Conservation (phyloP, 108 stramenopile genomes). For the Schizochytrium sp. region DNA sequence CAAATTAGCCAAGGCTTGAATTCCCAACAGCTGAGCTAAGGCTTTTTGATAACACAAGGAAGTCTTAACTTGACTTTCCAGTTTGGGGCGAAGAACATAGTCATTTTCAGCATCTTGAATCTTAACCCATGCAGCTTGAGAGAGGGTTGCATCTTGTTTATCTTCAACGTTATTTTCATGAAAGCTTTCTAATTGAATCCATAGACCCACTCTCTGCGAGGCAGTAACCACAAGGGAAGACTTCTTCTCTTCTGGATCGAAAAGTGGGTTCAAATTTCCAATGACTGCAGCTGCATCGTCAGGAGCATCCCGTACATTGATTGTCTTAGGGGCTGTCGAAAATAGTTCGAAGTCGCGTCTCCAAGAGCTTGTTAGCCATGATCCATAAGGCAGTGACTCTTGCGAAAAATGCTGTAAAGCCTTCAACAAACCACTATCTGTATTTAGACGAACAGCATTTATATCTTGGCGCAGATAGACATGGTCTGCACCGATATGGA, state of each 20-base stretch:
- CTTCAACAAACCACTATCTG: not conserved
- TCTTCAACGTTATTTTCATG: too few species aligned
- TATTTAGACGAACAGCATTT: not conserved
- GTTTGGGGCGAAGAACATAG: slow-evolving; percentile 8
- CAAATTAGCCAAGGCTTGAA: not conserved
- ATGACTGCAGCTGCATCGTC: too few species aligned
- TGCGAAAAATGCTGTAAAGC: not conserved
- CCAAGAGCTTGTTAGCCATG: not conserved
- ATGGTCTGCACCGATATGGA: not conserved
- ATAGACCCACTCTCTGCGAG: too few species aligned
- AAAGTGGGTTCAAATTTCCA: too few species aligned
- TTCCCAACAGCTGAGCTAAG: not conserved
- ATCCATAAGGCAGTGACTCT: not conserved
- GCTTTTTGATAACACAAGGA: not conserved
- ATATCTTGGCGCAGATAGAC: not conserved
- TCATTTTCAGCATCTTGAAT: slow-evolving; percentile 48
- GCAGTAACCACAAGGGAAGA: too few species aligned
- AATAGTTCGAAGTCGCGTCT: too few species aligned
- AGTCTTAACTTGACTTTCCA: not conserved
- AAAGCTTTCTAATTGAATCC: too few species aligned
- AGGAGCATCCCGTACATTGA: too few species aligned
- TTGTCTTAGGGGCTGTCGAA: too few species aligned
- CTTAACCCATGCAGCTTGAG: not conserved
- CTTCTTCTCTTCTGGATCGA: too few species aligned
- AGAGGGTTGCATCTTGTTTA: not conserved